phyloP scores from a whole-genome alignment of 192 early-diverging fungal genomes.

The Coemansia sp. region DNA sequence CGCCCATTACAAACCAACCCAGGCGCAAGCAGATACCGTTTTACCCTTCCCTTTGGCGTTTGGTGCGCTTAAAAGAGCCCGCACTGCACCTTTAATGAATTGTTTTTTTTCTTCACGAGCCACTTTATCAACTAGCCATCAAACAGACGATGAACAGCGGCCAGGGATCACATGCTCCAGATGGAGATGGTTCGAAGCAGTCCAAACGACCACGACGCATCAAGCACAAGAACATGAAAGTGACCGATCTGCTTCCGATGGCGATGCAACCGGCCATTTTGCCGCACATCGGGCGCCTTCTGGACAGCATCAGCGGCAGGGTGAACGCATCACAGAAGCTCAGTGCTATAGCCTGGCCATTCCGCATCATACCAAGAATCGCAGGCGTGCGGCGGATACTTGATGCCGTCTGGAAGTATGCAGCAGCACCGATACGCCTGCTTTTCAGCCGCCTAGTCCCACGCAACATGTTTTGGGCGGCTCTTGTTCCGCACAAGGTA shows the following conservation, averaged over 20 bases:
- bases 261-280: constrained; percentile 25
- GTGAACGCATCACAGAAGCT: neutral
- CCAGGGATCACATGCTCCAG: neutral
- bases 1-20: too few species aligned
- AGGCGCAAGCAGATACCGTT: too few species aligned
- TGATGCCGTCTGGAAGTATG: neutral
- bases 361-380: neutral
- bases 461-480: constrained; percentile 31
- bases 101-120: too few species aligned
- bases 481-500: constrained; percentile 11
- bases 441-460: constrained; percentile 1
- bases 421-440: neutral
- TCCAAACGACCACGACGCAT: constrained; percentile 6
- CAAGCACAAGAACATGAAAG: constrained; percentile 4
- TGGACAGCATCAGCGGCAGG: constrained; percentile 3
- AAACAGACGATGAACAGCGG: neutral
- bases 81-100: too few species aligned
- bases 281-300: constrained; percentile 26
- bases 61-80: too few species aligned
- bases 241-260: constrained; percentile 19
- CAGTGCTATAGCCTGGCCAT: neutral
- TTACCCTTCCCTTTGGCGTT: too few species aligned
- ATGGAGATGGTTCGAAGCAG: neutral
- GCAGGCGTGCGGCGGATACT: neutral
- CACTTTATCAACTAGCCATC: too few species aligned